These are phyloP conservation scores for Alternaria incomplexa DNA, from an alignment of 2,329 filamentous ascomycete species.

Conservation along the genomic window DNA sequence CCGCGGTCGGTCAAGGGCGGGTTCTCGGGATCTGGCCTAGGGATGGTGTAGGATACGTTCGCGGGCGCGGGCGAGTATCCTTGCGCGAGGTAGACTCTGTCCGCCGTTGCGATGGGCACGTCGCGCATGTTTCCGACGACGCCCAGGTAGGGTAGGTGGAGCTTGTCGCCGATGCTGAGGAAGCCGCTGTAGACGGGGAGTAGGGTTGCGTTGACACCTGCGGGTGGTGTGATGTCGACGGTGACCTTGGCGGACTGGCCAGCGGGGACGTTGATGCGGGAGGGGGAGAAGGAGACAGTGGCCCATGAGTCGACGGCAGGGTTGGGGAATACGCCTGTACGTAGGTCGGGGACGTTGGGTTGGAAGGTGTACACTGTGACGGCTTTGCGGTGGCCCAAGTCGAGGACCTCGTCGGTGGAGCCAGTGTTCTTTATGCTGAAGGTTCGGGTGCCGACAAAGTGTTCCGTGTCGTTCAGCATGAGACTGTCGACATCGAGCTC, in stretches of 20 bases:
- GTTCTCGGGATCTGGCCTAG: conserved; percentile 16
- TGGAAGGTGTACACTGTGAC: conserved; percentile 24
- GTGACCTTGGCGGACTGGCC: neutral
- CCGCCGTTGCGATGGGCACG: conserved; percentile 3
- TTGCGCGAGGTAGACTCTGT: conserved; percentile 14
- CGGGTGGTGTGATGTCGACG: neutral
- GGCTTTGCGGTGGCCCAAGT: conserved; percentile 18
- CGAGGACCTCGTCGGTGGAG: neutral
- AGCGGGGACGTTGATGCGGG: conserved; percentile 27
- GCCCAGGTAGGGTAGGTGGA: conserved; percentile 28
- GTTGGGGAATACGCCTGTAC: conserved; percentile 8
- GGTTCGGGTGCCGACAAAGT: conserved; percentile 28
- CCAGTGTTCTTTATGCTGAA: conserved; percentile 27
- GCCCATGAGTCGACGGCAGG: conserved; percentile 13
- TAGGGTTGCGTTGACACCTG: conserved; percentile 12
- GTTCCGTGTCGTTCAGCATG: conserved; percentile 28
- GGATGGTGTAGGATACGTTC: conserved; percentile 14
- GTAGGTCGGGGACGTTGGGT: neutral
- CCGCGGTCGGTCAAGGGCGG: conserved; percentile 5
- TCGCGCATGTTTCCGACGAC: conserved; percentile 24
- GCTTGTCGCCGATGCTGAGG: conserved; percentile 14
- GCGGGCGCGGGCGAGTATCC: conserved; percentile 8
- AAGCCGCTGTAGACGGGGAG: conserved; percentile 33
- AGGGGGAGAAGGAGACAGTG: conserved; percentile 11
- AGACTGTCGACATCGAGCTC: conserved; percentile 22